Percentiles rank a stretch among this genome's conserved stretches.
phyloP scores from a whole-genome alignment of 805 yeast species.

The Cephaloascus albidus region DNA sequence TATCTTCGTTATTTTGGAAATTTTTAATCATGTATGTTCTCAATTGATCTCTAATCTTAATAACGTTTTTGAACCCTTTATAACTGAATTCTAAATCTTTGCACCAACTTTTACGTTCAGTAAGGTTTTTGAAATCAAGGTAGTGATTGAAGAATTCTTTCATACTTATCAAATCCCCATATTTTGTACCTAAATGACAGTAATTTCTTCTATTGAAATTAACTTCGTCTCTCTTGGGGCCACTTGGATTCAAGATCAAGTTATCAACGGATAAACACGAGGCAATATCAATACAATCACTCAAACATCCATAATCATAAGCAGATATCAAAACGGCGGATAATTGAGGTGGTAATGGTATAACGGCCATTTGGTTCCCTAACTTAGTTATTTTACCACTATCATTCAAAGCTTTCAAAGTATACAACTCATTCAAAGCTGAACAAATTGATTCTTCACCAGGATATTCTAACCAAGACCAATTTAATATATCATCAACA shows the following conservation, averaged over 20 bases:
- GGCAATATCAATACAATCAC: conserved; percentile 76
- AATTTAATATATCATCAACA: conserved; percentile 71
- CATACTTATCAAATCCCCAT: conserved; percentile 79
- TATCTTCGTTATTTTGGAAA: conserved; percentile 21
- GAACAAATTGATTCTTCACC: conserved; percentile 66
- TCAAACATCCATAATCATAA: conserved; percentile 43
- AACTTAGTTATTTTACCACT: conserved; percentile 65
- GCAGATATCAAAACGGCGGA: conserved; percentile 80
- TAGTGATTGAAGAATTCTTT: conserved; percentile 67
- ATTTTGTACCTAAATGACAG: conserved; percentile 59
- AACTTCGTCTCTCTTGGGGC: conserved; percentile 76
- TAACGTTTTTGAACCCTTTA: conserved; percentile 74
- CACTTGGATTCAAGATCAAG: conserved; percentile 67
- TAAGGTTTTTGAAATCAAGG: conserved; percentile 27
- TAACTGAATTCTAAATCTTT: conserved; percentile 63
- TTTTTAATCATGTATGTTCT: conserved; percentile 52
- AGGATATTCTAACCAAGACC: conserved; percentile 94
- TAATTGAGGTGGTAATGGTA: conserved; percentile 89
- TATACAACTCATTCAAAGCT: conserved; percentile 70
- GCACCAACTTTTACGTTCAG: conserved; percentile 77
- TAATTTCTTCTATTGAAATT: conserved; percentile 63
- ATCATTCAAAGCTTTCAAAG: conserved; percentile 72
- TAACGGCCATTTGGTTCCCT: conserved; percentile 80
- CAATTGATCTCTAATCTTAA: conserved; percentile 68
- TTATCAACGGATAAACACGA: conserved; percentile 93